These are phyloP conservation scores for Colletotrichum sp. DNA, from an alignment of 2,329 filamentous ascomycete species.

Conservation along the genomic window DNA sequence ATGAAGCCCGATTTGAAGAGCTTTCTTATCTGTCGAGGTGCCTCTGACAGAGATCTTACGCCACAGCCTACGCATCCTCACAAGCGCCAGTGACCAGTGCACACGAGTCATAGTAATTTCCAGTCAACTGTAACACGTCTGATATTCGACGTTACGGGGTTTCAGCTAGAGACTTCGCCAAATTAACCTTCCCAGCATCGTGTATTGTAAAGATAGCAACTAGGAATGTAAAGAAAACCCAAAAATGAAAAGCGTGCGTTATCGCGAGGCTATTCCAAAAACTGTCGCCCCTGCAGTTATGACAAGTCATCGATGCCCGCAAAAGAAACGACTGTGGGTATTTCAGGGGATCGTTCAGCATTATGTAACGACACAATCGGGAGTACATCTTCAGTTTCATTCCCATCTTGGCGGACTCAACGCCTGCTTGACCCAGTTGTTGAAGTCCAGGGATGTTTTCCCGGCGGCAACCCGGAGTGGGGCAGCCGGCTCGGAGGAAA, in stretches of 20 bases:
- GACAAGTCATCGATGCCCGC: background rate
- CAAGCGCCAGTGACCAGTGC: fast-evolving
- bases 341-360: background rate
- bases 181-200: background rate
- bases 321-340: background rate
- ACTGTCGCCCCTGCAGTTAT: background rate
- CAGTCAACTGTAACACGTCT: background rate
- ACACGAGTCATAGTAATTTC: background rate
- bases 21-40: background rate
- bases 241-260: background rate
- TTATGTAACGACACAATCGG: background rate
- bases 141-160: background rate
- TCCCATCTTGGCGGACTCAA: background rate
- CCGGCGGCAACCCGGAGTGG: background rate
- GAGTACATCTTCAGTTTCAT: background rate
- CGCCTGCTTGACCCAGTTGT: background rate
- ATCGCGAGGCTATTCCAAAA: background rate
- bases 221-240: background rate
- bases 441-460: background rate
- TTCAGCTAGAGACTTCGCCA: background rate
- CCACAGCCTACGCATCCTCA: background rate
- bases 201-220: background rate
- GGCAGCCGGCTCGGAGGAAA: background rate
- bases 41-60: background rate
- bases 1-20: background rate